Percentiles rank a stretch among this genome's conserved stretches.
These are phyloP conservation scores for Didymosphaeria variabile DNA, from an alignment of 2,329 filamentous ascomycete species.

Conservation along the genomic window DNA sequence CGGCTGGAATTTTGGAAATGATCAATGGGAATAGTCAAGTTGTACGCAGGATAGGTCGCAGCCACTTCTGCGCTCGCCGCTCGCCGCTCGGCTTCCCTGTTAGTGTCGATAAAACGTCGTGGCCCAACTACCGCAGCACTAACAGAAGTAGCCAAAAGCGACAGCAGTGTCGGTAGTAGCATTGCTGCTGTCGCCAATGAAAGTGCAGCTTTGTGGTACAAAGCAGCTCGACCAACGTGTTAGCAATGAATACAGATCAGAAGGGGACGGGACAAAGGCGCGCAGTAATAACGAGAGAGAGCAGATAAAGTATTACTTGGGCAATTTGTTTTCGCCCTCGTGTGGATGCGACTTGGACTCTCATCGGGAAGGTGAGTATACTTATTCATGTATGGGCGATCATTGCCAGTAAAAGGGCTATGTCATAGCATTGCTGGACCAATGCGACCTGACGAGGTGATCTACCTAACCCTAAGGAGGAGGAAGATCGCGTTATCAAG, in stretches of 20 bases:
- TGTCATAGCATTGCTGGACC: neutral
- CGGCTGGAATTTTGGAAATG: constrained; percentile 82
- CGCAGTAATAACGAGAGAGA: neutral
- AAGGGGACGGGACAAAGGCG: neutral
- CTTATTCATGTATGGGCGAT: neutral
- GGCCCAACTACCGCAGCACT: neutral
- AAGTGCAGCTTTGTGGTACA: neutral
- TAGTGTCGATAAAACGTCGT: neutral
- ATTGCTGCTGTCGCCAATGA: neutral
- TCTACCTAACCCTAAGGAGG: too few species aligned
- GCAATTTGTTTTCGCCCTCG: neutral
- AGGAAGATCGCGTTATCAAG: too few species aligned
- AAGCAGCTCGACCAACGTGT: neutral
- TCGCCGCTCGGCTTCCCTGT: neutral
- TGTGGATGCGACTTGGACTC: neutral
- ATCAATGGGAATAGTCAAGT: constrained; percentile 61
- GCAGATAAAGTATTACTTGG: neutral
- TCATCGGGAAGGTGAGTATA: neutral
- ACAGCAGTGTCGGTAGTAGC: neutral
- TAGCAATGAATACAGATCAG: neutral
- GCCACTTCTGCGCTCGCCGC: neutral
- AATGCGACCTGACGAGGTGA: neutral
- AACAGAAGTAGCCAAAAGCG: neutral
- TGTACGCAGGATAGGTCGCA: constrained; percentile 50
- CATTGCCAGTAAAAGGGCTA: neutral